Evolutionary conservation across 2,329 filamentous ascomycete genomes (phyloP).

Genomic region (Aspergillus hortae): DNA sequence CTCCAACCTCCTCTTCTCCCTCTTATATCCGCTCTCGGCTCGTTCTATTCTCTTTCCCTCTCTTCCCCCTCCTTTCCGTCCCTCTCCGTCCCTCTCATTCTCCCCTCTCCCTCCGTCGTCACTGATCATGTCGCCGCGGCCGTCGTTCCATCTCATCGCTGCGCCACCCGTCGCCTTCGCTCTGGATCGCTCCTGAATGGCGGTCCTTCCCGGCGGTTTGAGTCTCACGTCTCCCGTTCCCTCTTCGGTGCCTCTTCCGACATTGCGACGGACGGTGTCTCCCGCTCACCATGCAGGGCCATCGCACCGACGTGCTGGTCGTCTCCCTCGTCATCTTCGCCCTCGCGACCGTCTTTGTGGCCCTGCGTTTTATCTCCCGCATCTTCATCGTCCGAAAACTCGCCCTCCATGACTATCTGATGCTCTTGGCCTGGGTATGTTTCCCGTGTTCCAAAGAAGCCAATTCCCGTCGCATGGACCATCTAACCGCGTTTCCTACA

Average conservation of each 20-base stretch:
- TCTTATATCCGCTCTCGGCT: not conserved
- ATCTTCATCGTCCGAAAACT: slow-evolving; percentile 68
- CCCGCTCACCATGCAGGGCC: slow-evolving; percentile 28
- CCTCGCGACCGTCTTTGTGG: slow-evolving; percentile 71
- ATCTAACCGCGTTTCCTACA: slow-evolving; percentile 13
- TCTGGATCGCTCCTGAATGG: not conserved
- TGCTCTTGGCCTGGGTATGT: slow-evolving; percentile 70
- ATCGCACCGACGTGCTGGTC: slow-evolving; percentile 37
- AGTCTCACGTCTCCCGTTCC: no score
- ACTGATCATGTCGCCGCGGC: not conserved
- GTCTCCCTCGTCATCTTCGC: slow-evolving; percentile 51
- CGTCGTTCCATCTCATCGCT: not conserved
- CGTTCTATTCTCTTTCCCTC: not conserved
- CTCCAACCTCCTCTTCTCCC: not conserved
- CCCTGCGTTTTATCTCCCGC: slow-evolving; percentile 69
- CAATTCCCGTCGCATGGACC: not conserved
- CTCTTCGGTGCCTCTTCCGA: no score
- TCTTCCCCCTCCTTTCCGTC: not conserved
- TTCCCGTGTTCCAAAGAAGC: not conserved
- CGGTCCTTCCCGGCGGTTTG: no score
- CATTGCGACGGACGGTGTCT: no score
- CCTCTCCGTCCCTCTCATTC: not conserved
- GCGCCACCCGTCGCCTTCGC: not conserved
- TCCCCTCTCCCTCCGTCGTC: not conserved
- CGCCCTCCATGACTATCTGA: slow-evolving; percentile 75